These are phyloP conservation scores for Galerina sulciceps DNA, from an alignment of 768 basidiomycete genomes.

Conservation along the genomic window DNA sequence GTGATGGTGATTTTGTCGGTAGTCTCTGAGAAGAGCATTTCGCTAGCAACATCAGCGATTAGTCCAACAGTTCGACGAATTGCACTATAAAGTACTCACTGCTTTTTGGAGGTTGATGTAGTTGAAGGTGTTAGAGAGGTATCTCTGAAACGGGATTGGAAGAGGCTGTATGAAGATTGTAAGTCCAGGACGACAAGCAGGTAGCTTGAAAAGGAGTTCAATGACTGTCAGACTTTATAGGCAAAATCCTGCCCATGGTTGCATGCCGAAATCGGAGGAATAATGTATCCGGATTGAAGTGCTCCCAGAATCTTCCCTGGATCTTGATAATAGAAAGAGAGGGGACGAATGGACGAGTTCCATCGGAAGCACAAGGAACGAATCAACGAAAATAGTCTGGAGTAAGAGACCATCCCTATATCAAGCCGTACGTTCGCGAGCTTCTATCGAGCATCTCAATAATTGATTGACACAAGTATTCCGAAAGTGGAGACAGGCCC, in stretches of 20 bases:
- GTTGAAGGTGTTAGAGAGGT: neutral
- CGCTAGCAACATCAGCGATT: neutral
- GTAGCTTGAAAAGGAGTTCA: no score
- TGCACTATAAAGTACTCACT: neutral
- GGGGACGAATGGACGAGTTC: no score
- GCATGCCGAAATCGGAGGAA: no score
- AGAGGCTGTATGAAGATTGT: neutral
- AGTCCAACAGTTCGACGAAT: neutral
- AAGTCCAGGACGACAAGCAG: neutral
- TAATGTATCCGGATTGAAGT: no score
- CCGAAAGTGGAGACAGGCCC: no score
- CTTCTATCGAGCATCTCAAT: neutral
- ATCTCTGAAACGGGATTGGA: neutral
- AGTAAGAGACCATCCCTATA: neutral
- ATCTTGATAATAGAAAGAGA: no score
- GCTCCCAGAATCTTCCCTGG: no score
- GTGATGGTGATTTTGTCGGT: constrained; percentile 19
- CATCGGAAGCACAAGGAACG: no score
- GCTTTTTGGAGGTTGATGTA: neutral
- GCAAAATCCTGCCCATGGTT: no score
- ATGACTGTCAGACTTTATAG: no score
- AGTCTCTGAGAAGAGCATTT: constrained; percentile 19
- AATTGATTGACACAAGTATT: neutral
- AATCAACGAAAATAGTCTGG: neutral
- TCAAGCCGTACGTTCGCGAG: neutral